Evolutionary conservation across 345 rosid genomes (phyloP).

Genomic region (Acer yangbiense): DNA sequence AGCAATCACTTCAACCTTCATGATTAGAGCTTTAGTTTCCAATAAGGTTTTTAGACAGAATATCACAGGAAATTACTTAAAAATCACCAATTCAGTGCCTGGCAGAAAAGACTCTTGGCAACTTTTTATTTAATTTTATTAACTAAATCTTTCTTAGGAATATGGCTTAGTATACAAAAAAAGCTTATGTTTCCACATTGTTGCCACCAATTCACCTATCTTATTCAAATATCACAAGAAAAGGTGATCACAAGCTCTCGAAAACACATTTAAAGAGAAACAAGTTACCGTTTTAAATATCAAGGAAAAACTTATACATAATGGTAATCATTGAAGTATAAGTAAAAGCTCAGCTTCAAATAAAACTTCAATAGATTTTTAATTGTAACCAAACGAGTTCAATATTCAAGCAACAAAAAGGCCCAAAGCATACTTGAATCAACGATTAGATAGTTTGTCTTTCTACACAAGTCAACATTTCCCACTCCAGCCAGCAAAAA

Average conservation of each 20-base stretch:
- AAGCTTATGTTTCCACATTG: not conserved
- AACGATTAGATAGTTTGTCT: constrained; percentile 92
- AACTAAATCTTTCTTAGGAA: not conserved
- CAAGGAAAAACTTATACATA: not conserved
- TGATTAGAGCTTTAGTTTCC: not conserved
- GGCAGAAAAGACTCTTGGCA: not conserved
- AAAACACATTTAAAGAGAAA: not conserved
- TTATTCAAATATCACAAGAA: not conserved
- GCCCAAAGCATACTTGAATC: constrained; percentile 70
- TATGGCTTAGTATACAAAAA: not conserved
- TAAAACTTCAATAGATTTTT: not conserved
- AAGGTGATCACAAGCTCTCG: not conserved
- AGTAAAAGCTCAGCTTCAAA: not conserved
- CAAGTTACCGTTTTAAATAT: not conserved
- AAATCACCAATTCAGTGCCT: not conserved
- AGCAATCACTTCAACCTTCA: not conserved
- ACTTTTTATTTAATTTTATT: not conserved
- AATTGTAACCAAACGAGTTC: not conserved
- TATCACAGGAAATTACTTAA: not conserved
- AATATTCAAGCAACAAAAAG: constrained; percentile 14
- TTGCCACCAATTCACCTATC: not conserved
- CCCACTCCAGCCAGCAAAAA: constrained; percentile 98
- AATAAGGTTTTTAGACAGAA: not conserved
- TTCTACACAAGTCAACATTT: constrained; percentile 91
- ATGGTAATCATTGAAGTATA: not conserved